These are phyloP conservation scores for Papiliotrema fonsecae DNA, from an alignment of 1,284 basidiomycete species.

Conservation along the genomic window DNA sequence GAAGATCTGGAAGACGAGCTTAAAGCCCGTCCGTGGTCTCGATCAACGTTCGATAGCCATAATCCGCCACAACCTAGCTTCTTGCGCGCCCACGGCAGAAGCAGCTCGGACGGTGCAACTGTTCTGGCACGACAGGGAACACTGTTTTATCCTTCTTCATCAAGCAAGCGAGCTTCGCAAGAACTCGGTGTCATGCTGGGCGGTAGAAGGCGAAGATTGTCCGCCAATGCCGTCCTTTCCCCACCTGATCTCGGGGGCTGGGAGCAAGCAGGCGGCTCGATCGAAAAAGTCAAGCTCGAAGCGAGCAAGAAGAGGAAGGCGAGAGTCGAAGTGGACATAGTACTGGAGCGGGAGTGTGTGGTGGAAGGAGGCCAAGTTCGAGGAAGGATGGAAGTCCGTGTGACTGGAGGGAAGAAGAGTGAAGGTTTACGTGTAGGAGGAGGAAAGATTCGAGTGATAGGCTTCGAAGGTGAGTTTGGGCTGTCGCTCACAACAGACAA, in stretches of 20 bases:
- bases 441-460: conserved; percentile 78
- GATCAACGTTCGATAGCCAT: conserved; percentile 20
- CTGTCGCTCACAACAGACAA: background rate
- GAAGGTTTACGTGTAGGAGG: conserved; percentile 65
- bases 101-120: conserved; percentile 42
- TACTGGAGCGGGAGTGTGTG: conserved; percentile 68
- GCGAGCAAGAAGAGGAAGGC: conserved; percentile 65
- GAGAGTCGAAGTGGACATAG: conserved; percentile 77
- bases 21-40: conserved; percentile 26
- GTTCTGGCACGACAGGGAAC: conserved; percentile 44
- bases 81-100: conserved; percentile 19
- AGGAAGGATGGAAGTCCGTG: conserved; percentile 66
- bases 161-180: conserved; percentile 33
- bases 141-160: conserved; percentile 40
- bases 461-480: conserved; percentile 64
- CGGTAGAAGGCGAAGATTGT: conserved; percentile 28
- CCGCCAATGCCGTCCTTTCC: conserved; percentile 34
- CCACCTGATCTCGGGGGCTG: conserved; percentile 26
- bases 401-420: conserved; percentile 60
- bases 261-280: conserved; percentile 12
- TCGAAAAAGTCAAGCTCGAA: conserved; percentile 42
- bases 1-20: conserved; percentile 11
- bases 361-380: conserved; percentile 76
- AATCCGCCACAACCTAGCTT: background rate
- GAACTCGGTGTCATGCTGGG: conserved; percentile 46